Percentiles rank a stretch among this genome's conserved stretches.
Conservation (phyloP, 2,329 filamentous ascomycete genomes). For the Sphaerulina vaccinii region DNA sequence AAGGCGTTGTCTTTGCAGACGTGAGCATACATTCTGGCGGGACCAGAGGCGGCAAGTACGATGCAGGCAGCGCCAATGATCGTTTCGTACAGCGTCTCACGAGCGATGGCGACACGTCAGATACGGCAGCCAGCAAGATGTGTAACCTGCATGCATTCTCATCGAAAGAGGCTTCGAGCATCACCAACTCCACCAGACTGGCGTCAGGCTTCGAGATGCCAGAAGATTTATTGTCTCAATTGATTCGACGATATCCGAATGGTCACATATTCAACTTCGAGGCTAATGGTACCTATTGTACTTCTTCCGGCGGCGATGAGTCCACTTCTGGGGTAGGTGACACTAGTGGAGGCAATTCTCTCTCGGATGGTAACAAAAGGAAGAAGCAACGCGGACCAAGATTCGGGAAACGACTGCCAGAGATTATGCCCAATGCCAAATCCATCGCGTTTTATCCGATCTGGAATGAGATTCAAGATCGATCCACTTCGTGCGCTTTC, state of each 20-base stretch:
- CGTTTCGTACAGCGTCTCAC: neutral
- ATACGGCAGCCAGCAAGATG: neutral
- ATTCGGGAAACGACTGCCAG: neutral
- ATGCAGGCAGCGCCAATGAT: neutral
- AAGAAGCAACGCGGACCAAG: neutral
- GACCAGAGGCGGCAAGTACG: neutral
- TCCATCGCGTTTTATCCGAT: neutral
- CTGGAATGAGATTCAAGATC: neutral
- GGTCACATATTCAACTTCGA: constrained; percentile 12
- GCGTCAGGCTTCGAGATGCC: neutral
- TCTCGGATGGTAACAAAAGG: neutral
- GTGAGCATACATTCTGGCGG: constrained; percentile 4
- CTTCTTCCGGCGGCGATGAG: constrained; percentile 16
- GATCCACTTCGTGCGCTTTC: constrained; percentile 25
- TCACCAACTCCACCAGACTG: constrained; percentile 11
- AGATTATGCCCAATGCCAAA: neutral
- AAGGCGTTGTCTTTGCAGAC: constrained; percentile 48
- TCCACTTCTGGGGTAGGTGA: too few relatives aligned
- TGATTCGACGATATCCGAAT: constrained; percentile 12
- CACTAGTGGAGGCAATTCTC: neutral
- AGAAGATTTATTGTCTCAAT: neutral
- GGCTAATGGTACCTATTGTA: constrained; percentile 10
- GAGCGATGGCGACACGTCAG: neutral
- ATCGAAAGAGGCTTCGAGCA: neutral
- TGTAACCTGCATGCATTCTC: neutral